A percentile compares a stretch with the other conserved stretches of the same genome.
Conservation (phyloP, 257 asterid species). For the Ballota nigra region DNA sequence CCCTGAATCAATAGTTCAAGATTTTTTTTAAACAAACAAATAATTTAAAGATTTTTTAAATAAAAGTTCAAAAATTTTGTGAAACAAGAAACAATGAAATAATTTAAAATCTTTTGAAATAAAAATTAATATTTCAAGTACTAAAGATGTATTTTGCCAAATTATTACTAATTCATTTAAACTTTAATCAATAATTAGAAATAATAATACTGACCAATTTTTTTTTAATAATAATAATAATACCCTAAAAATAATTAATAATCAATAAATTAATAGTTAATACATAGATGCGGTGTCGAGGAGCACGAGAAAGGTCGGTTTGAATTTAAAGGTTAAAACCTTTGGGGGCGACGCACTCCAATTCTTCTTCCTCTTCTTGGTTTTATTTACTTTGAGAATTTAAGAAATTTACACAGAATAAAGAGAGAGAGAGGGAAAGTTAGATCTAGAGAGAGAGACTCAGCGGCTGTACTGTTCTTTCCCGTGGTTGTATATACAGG, state of each 20-base stretch:
- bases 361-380: background rate
- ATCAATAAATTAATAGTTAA: background rate
- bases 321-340: background rate
- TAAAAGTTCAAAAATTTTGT: too few relatives aligned
- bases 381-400: background rate
- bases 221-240: too few relatives aligned
- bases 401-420: background rate
- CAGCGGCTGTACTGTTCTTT: background rate
- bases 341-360: background rate
- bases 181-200: too few relatives aligned
- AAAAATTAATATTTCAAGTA: too few relatives aligned
- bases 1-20: too few relatives aligned
- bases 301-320: conserved; percentile 3
- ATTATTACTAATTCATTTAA: too few relatives aligned
- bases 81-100: too few relatives aligned
- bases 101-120: too few relatives aligned
- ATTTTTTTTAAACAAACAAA: too few relatives aligned
- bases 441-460: conserved; percentile 10
- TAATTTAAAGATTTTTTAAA: too few relatives aligned
- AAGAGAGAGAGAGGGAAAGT: conserved; percentile 5
- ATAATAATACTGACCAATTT: too few relatives aligned
- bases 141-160: too few relatives aligned
- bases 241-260: background rate
- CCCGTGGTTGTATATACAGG: background rate
- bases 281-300: background rate